Conservation (phyloP, 2,329 filamentous ascomycete species). For the Paecilomyces variotii region DNA sequence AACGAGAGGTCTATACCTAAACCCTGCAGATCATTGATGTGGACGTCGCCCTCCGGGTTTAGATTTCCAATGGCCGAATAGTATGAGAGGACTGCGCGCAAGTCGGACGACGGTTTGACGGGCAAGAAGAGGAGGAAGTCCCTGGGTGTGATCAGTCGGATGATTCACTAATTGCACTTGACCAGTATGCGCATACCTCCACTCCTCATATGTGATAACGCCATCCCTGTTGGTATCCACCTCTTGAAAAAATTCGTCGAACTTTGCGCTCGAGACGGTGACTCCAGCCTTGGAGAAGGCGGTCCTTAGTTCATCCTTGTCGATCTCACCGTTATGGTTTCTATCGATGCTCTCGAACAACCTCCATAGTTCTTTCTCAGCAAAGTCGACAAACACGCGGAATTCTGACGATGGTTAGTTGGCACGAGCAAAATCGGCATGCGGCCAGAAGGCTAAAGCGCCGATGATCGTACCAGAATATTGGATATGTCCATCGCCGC, state of each 20-base stretch:
- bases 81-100: conserved; percentile 80
- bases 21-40: conserved; percentile 86
- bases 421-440: conserved; percentile 10
- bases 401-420: conserved; percentile 59
- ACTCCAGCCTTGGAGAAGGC: conserved; percentile 76
- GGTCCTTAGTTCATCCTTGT: conserved; percentile 70
- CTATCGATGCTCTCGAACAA: conserved; percentile 84
- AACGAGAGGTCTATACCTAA: conserved; percentile 63
- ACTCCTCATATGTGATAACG: conserved; percentile 83
- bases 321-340: conserved; percentile 76
- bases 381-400: conserved; percentile 73
- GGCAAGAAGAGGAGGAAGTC: conserved; percentile 89
- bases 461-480: conserved; percentile 61
- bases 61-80: conserved; percentile 84
- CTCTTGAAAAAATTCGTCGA: conserved; percentile 80
- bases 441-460: conserved; percentile 10
- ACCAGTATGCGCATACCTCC: conserved; percentile 62
- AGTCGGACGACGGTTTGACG: conserved; percentile 51
- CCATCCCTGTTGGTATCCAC: conserved; percentile 87
- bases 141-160: conserved; percentile 38
- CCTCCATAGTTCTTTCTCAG: conserved; percentile 71
- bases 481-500: conserved; percentile 81
- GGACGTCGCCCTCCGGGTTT: conserved; percentile 87
- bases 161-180: conserved; percentile 4
- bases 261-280: conserved; percentile 64